A percentile compares a stretch with the other conserved stretches of the same genome.
phyloP scores from a whole-genome alignment of 148 eudicot species.

The Vaccinium corymbosum region DNA sequence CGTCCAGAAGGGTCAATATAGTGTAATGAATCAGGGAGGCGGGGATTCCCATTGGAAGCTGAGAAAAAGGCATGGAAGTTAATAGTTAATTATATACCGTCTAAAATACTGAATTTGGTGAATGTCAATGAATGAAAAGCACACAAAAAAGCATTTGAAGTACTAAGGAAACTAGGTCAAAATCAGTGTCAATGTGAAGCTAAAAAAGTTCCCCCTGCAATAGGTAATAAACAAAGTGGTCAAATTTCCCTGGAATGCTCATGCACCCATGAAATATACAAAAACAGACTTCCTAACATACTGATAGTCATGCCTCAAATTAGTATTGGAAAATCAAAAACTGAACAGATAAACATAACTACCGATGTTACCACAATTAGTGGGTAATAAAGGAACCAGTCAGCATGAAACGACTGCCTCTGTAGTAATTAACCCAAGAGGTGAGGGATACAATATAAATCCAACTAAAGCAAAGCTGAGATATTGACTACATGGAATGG shows the following conservation, averaged over 20 bases:
- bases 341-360: not conserved
- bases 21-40: slow-evolving; percentile 94
- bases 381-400: not conserved
- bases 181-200: not conserved
- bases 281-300: not conserved
- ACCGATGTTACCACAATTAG: not conserved
- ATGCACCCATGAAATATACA: not conserved
- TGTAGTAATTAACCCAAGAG: not conserved
- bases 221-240: not conserved
- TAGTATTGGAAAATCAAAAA: not conserved
- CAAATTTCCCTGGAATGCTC: not conserved
- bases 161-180: not conserved
- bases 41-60: slow-evolving; percentile 99
- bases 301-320: not conserved
- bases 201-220: not conserved
- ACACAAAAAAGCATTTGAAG: not conserved
- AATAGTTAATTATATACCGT: slow-evolving; percentile 5
- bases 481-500: not conserved
- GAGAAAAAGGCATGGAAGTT: slow-evolving; percentile 29
- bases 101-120: not conserved
- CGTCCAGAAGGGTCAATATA: slow-evolving; percentile 97
- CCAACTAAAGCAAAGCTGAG: slow-evolving; percentile 11
- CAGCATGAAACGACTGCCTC: not conserved
- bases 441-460: not conserved
- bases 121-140: not conserved